Evolutionary conservation across 129 eudicot species (phyloP).

Genomic region (Lactuca sativa): DNA sequence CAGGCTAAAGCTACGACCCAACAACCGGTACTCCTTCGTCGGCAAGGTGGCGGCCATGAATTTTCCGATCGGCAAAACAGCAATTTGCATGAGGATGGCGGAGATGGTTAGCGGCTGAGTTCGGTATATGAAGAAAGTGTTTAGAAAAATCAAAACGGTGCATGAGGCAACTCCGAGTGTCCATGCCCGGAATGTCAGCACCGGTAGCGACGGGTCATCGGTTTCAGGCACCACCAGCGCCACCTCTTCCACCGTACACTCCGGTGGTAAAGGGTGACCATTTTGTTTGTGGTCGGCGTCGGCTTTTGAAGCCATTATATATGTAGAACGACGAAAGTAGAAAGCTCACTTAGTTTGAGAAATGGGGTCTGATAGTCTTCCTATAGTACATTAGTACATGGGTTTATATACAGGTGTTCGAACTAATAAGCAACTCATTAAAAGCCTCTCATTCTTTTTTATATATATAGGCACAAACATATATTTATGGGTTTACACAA

Average conservation of each 20-base stretch:
- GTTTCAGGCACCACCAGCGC: constrained; percentile 82
- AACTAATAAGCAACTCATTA: not conserved
- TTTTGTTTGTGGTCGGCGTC: constrained; percentile 16
- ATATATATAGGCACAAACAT: not conserved
- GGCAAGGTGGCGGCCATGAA: constrained; percentile 67
- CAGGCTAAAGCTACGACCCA: constrained; percentile 35
- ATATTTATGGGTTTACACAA: too few species aligned
- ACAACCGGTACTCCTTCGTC: constrained; percentile 21
- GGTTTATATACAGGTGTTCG: constrained; percentile 2
- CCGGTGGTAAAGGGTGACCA: constrained; percentile 23
- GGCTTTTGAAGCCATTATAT: constrained; percentile 12
- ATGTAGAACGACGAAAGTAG: not conserved
- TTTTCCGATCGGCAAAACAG: constrained; percentile 59
- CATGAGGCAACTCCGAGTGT: constrained; percentile 60
- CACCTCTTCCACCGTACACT: constrained; percentile 74
- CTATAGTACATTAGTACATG: not conserved
- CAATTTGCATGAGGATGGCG: constrained; percentile 52
- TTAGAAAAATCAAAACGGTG: constrained; percentile 51
- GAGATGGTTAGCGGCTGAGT: constrained; percentile 48
- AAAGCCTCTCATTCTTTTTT: not conserved
- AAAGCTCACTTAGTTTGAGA: not conserved
- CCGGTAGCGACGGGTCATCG: constrained; percentile 69
- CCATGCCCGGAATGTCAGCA: constrained; percentile 83
- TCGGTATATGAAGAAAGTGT: constrained; percentile 63
- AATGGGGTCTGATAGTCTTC: not conserved